Base-by-base conservation (phyloP, 2,329 filamentous ascomycete genomes). In the Calonectria pauciramosa region DNA sequence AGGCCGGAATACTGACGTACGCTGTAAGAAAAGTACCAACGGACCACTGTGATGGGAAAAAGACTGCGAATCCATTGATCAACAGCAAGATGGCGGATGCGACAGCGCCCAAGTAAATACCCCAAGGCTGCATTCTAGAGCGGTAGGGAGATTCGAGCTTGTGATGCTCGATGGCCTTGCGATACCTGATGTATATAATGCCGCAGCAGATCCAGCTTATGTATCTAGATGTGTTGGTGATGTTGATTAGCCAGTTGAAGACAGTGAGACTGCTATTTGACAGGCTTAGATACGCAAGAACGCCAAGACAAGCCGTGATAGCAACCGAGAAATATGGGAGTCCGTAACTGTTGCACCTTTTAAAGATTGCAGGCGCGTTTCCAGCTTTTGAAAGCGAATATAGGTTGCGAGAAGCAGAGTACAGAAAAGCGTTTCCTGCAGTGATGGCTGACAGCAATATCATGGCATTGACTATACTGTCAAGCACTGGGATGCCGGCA, bases 221-320 rank as follows among this genome's bases (percentile, higher is more conserved):
- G 80, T 89, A 90, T 4, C 90, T 90, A 0, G 89, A 89, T 70
- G 91, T 90, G 73, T 90, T 94, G 20, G 91, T 93, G 69, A 95
- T 89, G 81, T 93, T 94, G 80, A 92, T 89, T 82, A 95, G 94
- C 92, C 93, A 95, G 71, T 88, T 89, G 82, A 95, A 95, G 7
- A 94, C 93, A 6, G 87, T 87, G 56, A 90, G 89, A 20, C 93
- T 92, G 36, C 88, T 89, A 78, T 88, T 89, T 59, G 90, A 92
- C 16, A 93, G 88, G 80, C 94, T 94, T 83, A 96, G 91, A 85
- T 93, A 96, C 0, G 92, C 91, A 3, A 96, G 88, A 14, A 93
- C 26, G 44, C 92, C 91, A 79, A 95, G 89, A 82, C 85, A 87
- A 88, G 20, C 90, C 91, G 71, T 82, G 0, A 92, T 89, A 10